Percentiles rank a stretch among this genome's conserved stretches.
Evolutionary conservation across 805 yeast species (phyloP).

Genomic region (Kockiozyma suomiensis): DNA sequence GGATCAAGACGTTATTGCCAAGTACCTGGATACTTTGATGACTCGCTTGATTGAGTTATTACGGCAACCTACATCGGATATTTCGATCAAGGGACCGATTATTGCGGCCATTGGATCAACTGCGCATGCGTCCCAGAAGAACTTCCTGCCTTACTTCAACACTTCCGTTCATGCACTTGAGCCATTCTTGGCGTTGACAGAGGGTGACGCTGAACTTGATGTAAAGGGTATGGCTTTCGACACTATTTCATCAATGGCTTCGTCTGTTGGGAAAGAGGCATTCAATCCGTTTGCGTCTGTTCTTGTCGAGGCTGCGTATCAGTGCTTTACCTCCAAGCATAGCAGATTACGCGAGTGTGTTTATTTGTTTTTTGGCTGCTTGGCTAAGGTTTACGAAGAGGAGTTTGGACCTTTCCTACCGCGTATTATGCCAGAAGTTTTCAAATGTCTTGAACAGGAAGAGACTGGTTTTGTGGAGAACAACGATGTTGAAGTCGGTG

Average conservation of each 20-base stretch:
- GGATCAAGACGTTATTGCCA: constrained; percentile 79
- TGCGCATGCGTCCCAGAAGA: constrained; percentile 90
- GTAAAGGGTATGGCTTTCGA: constrained; percentile 91
- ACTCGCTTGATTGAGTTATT: constrained; percentile 84
- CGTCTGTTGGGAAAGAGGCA: constrained; percentile 91
- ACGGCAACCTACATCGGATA: constrained; percentile 61
- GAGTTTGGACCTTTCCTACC: constrained; percentile 86
- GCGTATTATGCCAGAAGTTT: constrained; percentile 79
- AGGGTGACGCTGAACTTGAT: constrained; percentile 87
- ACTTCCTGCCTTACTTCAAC: constrained; percentile 83
- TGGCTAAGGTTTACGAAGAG: constrained; percentile 92
- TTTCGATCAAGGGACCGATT: constrained; percentile 55
- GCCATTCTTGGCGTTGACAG: constrained; percentile 71
- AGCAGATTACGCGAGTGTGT: constrained; percentile 93
- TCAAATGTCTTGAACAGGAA: constrained; percentile 80
- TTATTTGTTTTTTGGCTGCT: constrained; percentile 85
- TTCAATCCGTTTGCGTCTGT: constrained; percentile 87
- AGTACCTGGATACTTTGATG: constrained; percentile 86
- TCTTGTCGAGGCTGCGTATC: constrained; percentile 82
- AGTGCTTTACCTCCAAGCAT: constrained; percentile 72
- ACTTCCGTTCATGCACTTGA: constrained; percentile 78
- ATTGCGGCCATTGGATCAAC: constrained; percentile 97
- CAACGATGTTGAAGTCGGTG: constrained; percentile 37
- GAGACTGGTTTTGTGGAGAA: constrained; percentile 54
- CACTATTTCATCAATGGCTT: constrained; percentile 90